Conservation (phyloP, 805 yeast species). For the Candida berthetii region DNA sequence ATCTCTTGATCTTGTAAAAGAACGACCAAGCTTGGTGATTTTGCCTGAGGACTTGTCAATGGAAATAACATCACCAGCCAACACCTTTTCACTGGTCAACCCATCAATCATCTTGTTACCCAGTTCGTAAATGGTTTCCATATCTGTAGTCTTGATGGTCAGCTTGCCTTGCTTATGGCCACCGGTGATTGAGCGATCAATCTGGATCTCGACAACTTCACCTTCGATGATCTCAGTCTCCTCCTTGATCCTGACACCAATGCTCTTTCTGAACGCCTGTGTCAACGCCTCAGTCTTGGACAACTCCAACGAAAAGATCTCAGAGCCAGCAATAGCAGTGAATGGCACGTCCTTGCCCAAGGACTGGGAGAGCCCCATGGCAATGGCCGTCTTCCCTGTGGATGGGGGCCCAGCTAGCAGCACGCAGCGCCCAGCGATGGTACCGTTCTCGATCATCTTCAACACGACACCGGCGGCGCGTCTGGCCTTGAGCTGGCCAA, state of each 20-base stretch:
- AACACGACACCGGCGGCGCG: conserved; percentile 93
- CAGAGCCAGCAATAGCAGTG: conserved; percentile 92
- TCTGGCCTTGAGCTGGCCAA: conserved; percentile 93
- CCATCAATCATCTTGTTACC: conserved; percentile 95
- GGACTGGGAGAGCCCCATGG: conserved; percentile 83
- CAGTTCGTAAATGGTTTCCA: conserved; percentile 96
- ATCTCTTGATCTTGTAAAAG: conserved; percentile 93
- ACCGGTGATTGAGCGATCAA: conserved; percentile 89
- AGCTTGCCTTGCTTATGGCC: conserved; percentile 98
- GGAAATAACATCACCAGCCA: conserved; percentile 95
- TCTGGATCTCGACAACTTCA: conserved; percentile 95
- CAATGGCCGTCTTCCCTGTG: conserved; percentile 98
- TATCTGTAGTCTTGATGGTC: conserved; percentile 94
- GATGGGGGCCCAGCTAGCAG: conserved; percentile 97
- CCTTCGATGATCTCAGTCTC: conserved; percentile 98
- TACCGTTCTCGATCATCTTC: conserved; percentile 89
- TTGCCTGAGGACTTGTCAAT: conserved; percentile 95
- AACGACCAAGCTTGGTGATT: conserved; percentile 89
- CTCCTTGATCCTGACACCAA: conserved; percentile 92
- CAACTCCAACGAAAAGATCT: conserved; percentile 84
- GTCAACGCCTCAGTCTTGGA: conserved; percentile 95
- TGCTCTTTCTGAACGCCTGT: conserved; percentile 93
- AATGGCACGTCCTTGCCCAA: conserved; percentile 77
- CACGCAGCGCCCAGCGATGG: conserved; percentile 95
- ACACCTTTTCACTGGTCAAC: conserved; percentile 86